Base-by-base conservation (phyloP, 2,329 filamentous ascomycete genomes). In the Lasiodiplodia theobromae region DNA sequence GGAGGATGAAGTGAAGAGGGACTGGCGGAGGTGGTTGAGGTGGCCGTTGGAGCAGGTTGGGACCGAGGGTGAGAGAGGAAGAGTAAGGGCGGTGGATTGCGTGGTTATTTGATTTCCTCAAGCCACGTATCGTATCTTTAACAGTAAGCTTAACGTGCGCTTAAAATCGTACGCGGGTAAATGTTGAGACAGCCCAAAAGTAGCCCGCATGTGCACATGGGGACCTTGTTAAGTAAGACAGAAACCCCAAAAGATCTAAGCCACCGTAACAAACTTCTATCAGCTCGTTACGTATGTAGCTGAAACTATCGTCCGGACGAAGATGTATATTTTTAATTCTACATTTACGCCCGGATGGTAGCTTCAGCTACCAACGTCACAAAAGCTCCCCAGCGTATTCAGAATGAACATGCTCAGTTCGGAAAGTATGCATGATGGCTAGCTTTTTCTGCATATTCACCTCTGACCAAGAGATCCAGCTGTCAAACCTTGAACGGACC, bases 31-130 rank as follows among this genome's bases (percentile, higher is more conserved):
- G 40, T 70, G 69, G 69, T 37, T 70, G 37, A 51, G 67, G 31
- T 68, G 66, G 69, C 69, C 66, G 28, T 7, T 66, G 31, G 65
- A 68, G 53, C 66, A 70, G 60, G 21, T 70, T 21, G 66, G n/a
- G 44, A 47, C 44, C 1, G 66, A 31, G 38, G 40, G 66, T 5
- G 11, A 31, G 25, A 38, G 28, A 11, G n/a, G 21, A 7, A 14
- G 10, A 14, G 28, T 21, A 10, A 23, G 25, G 25, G 54, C 60
- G 10, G 60, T 64, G 7, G 60, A 64, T n/a, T 64, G 60, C 31
- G 60, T 52, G 18, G 60, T 64, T n/a, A 64, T 64, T 25, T 37
- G 44, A 47, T 18, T 8, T 47, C 3, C 44, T 21, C 18, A 6
- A 47, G 44, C 44, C 44, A 47, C 18, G 44, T 47, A 21, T n/a